phyloP scores from a whole-genome alignment of 768 basidiomycete genomes.

The Mycena filopes region DNA sequence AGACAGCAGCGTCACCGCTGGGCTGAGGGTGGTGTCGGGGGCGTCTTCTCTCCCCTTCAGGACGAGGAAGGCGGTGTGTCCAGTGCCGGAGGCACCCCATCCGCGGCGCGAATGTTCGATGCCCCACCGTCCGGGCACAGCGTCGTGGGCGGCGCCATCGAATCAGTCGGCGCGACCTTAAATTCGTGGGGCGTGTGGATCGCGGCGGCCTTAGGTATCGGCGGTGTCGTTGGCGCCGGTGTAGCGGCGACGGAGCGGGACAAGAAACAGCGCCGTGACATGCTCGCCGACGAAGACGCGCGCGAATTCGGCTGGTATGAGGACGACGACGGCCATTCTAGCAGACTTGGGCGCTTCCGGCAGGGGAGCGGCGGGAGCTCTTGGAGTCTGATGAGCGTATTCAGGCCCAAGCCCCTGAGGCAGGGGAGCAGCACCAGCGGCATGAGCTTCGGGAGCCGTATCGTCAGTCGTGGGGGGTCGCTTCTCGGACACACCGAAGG shows the following conservation, averaged over 20 bases:
- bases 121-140: constrained; percentile 24
- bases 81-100: constrained; percentile 37
- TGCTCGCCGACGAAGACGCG: constrained; percentile 82
- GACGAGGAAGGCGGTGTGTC: constrained; percentile 43
- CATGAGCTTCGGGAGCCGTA: constrained; percentile 35
- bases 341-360: constrained; percentile 40
- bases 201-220: constrained; percentile 28
- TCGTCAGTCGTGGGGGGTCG: constrained; percentile 26
- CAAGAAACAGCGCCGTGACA: constrained; percentile 63
- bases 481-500: constrained; percentile 26
- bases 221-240: constrained; percentile 42
- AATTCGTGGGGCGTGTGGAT: constrained; percentile 31
- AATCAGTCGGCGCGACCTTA: constrained; percentile 30
- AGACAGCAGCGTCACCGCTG: constrained; percentile 38
- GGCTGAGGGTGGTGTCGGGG: constrained; percentile 27
- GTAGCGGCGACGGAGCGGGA: constrained; percentile 45
- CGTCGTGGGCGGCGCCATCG: constrained; percentile 34
- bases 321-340: constrained; percentile 46
- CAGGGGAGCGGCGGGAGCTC: constrained; percentile 58
- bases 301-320: constrained; percentile 54
- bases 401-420: constrained; percentile 43
- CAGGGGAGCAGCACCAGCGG: constrained; percentile 31
- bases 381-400: constrained; percentile 63
- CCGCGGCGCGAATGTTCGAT: constrained; percentile 42
- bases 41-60: constrained; percentile 32